These are phyloP conservation scores for Ophiostoma sp. DNA, from an alignment of 2,329 filamentous ascomycete genomes.

Conservation along the genomic window DNA sequence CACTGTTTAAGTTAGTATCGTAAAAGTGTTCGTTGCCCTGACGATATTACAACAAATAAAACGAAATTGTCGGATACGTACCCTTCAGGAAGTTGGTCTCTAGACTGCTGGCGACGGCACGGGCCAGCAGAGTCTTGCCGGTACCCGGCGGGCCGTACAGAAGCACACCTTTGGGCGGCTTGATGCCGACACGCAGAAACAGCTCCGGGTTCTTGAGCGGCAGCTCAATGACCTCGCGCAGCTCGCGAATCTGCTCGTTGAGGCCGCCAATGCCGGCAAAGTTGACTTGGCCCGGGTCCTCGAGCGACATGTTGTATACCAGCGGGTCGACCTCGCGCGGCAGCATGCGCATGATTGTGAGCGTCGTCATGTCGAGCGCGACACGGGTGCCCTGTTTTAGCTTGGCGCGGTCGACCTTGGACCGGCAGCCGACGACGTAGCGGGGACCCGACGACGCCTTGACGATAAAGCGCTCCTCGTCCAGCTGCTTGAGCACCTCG, in stretches of 20 bases:
- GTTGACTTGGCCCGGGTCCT: constrained; percentile 95
- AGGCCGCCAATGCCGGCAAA: constrained; percentile 96
- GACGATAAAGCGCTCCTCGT: constrained; percentile 98
- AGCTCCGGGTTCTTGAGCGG: constrained; percentile 98
- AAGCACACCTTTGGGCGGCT: constrained; percentile 94
- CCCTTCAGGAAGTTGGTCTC: constrained; percentile 99
- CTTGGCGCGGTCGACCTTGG: constrained; percentile 95
- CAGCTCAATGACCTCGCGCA: constrained; percentile 95
- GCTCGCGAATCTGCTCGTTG: constrained; percentile 96
- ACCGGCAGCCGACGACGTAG: constrained; percentile 97
- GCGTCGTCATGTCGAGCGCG: constrained; percentile 96
- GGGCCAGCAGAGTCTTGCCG: constrained; percentile 88
- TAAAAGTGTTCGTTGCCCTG: constrained; percentile 33
- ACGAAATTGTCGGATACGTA: constrained; percentile 35
- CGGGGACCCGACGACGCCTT: constrained; percentile 95
- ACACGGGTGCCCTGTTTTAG: constrained; percentile 98
- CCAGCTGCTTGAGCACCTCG: constrained; percentile 96
- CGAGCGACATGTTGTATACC: constrained; percentile 99
- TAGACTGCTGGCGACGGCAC: constrained; percentile 90
- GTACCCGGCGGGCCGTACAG: constrained; percentile 95
- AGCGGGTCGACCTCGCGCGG: constrained; percentile 96
- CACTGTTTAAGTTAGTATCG: constrained; percentile 41
- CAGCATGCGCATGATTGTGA: constrained; percentile 99
- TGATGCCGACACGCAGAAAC: constrained; percentile 94
- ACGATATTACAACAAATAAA: not conserved